Percentiles rank a stretch among this genome's conserved stretches.
phyloP scores from a whole-genome alignment of 495 filamentous ascomycete species.

The Xylaria scruposa region DNA sequence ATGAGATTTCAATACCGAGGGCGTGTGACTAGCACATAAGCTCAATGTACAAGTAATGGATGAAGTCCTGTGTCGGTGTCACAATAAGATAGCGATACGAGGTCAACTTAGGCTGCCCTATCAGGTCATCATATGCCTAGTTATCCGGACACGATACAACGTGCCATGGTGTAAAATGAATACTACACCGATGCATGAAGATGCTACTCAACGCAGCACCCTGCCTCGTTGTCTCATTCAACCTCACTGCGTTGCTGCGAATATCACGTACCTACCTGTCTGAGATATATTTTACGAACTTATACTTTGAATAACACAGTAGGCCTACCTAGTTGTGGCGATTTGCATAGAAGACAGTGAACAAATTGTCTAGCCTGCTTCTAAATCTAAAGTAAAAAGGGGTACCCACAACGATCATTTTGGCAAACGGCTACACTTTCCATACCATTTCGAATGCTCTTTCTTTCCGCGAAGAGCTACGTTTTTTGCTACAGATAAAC shows the following conservation, averaged over 20 bases:
- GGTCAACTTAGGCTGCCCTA: background rate
- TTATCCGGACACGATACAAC: background rate
- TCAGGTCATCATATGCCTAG: background rate
- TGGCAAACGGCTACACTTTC: too few relatives aligned
- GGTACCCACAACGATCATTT: too few relatives aligned
- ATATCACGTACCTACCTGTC: background rate
- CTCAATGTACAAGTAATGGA: background rate
- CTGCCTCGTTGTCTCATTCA: background rate
- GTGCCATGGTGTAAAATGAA: background rate
- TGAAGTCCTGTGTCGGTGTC: background rate
- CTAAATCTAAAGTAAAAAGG: background rate
- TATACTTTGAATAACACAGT: background rate
- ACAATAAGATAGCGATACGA: too few relatives aligned
- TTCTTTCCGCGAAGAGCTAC: too few relatives aligned
- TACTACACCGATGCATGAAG: background rate
- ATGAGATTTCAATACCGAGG: background rate
- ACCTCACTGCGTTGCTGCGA: background rate
- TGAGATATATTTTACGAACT: background rate
- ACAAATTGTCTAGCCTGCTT: background rate
- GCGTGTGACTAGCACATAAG: background rate
- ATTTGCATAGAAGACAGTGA: too few relatives aligned
- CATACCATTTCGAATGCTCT: too few relatives aligned
- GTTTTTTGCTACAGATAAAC: too few relatives aligned
- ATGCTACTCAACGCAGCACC: background rate
- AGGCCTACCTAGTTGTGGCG: background rate